These are phyloP conservation scores for Kondoa subrosea DNA, from an alignment of 768 basidiomycete genomes.

Conservation along the genomic window DNA sequence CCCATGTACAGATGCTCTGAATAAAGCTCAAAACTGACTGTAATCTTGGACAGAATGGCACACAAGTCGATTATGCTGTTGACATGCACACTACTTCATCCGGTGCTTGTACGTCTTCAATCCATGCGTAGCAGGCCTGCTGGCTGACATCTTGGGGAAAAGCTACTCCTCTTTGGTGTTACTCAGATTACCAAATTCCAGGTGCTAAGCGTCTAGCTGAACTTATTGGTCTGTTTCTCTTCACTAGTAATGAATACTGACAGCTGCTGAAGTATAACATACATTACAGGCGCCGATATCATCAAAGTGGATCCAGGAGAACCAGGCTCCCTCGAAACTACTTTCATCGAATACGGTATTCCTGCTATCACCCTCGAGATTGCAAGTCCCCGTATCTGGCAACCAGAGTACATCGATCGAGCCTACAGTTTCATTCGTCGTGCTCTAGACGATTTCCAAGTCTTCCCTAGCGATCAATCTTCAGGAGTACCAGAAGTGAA, in stretches of 20 bases:
- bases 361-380: conserved; percentile 9
- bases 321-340: conserved; percentile 1
- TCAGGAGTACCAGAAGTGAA: not conserved
- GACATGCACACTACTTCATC: conserved; percentile 6
- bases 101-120: too few relatives aligned
- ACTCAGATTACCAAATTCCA: not conserved
- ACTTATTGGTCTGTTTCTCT: not conserved
- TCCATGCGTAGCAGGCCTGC: too few relatives aligned
- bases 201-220: not conserved
- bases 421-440: conserved; percentile 1
- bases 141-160: too few relatives aligned
- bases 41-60: too few relatives aligned
- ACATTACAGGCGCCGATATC: too few relatives aligned
- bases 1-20: too few relatives aligned
- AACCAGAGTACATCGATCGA: not conserved
- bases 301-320: not conserved
- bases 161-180: not conserved
- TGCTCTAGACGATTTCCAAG: not conserved
- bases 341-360: conserved; percentile 1
- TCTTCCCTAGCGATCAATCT: not conserved
- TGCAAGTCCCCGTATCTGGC: not conserved
- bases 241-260: not conserved
- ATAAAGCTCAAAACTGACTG: too few relatives aligned
- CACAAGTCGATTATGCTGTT: conserved; percentile 2
- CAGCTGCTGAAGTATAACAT: not conserved